Percentiles rank a stretch among this genome's conserved stretches.
These are phyloP conservation scores for Cicer cuneatum DNA, from an alignment of 306 rosid genomes.

Conservation along the genomic window DNA sequence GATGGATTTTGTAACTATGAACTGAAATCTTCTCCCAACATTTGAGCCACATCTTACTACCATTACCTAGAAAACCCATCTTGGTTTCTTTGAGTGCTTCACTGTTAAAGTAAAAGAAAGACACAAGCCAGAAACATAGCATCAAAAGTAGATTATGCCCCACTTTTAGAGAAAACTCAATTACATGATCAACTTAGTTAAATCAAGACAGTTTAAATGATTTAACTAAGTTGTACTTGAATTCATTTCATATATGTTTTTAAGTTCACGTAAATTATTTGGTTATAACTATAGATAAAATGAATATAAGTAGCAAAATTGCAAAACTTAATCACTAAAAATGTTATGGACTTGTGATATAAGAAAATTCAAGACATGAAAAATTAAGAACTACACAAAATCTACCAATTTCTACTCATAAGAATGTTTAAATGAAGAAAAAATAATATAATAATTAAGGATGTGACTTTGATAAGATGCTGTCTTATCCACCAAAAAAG, in stretches of 20 bases:
- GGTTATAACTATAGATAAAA: no score
- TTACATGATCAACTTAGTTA: conserved; percentile 48
- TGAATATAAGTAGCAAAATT: no score
- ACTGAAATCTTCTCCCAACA: conserved; percentile 67
- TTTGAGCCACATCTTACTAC: conserved; percentile 61
- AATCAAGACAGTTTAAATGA: no score
- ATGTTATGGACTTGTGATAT: conserved; percentile 30
- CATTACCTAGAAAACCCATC: background rate
- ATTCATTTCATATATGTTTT: no score
- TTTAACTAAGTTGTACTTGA: no score
- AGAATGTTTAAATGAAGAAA: conserved; percentile 9
- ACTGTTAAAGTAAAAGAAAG: conserved; percentile 64
- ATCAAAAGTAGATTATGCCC: conserved; percentile 72
- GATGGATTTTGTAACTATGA: conserved; percentile 52
- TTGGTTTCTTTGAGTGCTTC: no score
- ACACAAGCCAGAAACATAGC: conserved; percentile 71
- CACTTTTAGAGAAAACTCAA: conserved; percentile 75
- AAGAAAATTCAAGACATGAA: conserved; percentile 38
- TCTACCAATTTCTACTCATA: conserved; percentile 46
- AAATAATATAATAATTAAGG: background rate
- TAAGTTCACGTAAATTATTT: no score
- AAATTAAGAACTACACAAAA: conserved; percentile 39
- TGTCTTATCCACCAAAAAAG: conserved; percentile 71
- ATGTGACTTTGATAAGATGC: conserved; percentile 59
- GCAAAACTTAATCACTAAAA: background rate